These are phyloP conservation scores for Lactifluus piperatus DNA, from an alignment of 768 basidiomycete species.

Conservation along the genomic window DNA sequence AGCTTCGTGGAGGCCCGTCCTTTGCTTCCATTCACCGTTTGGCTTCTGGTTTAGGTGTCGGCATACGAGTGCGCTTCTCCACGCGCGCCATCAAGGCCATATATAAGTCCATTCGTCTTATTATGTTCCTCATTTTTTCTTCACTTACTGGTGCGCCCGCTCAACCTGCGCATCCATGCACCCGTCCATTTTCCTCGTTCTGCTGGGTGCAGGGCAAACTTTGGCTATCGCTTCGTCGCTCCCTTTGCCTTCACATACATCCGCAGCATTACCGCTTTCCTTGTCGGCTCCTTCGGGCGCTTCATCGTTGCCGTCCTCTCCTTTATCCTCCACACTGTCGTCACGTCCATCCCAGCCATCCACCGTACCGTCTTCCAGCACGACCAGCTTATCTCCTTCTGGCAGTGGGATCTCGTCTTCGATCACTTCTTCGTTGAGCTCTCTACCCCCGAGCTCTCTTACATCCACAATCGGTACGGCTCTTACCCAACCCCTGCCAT, in stretches of 20 bases:
- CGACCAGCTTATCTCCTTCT: neutral
- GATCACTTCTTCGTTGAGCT: neutral
- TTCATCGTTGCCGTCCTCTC: neutral
- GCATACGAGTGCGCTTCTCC: neutral
- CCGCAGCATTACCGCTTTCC: neutral
- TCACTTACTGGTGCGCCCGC: neutral
- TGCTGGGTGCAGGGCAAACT: neutral
- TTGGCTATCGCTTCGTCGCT: neutral
- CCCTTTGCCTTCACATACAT: neutral
- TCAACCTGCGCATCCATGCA: neutral
- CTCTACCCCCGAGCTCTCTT: neutral
- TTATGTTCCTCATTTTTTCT: neutral
- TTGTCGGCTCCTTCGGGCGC: neutral
- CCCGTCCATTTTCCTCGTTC: neutral
- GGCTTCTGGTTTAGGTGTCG: neutral
- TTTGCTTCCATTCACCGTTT: neutral
- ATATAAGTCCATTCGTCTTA: neutral
- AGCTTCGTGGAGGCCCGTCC: neutral
- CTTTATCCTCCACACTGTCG: neutral
- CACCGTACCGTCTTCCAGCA: neutral
- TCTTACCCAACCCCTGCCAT: conserved; percentile 1
- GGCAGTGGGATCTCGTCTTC: conserved; percentile 1
- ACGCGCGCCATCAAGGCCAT: neutral
- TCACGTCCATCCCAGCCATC: neutral
- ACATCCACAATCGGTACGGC: neutral